Base-by-base conservation (phyloP, 768 basidiomycete species). In the Clathrus columnatus region DNA sequence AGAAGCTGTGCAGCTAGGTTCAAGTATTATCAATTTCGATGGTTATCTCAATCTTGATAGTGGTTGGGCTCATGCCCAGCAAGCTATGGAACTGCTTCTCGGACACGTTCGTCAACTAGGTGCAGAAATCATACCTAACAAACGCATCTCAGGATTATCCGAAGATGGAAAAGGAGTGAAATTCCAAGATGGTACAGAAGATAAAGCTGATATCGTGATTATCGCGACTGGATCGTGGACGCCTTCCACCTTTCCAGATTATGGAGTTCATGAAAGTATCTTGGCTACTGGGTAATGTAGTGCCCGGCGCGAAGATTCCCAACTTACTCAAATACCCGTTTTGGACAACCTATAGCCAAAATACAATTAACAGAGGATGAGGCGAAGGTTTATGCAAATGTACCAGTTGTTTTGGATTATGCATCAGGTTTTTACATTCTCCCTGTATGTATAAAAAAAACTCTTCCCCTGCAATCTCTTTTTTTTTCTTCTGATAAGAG, bases 181-280 rank as follows among this genome's bases (percentile, higher is more conserved):
- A 27, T 83, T 87, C 58, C 67, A 67, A 20, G 80, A 84, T 63
- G 88, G 85, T 7, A 71, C 72, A 2, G 59, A 65, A 10, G 77
- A 81, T 60, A 61, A 69, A 16, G 86, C 83, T 0, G 78, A 83
- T 51, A 60, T 81, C 47, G 76, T 91, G 7, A 72, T 95, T 26
- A 66, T 93, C 29, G 82, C 89, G 7, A 72, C 82, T 14, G 91
- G 92, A 21, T 79, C 85, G 5, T 96, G 94, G 95, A 92, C 91
- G 1, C 81, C 88, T 7, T 84, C 84, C 1, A 67, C 83, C 1
- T 90, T 94, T 64, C 81, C 84, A 7, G 76, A 77, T 36, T 67
- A 83, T 7, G 67, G 71, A 11, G 63, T 87, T 36, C 70, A 75
- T 16, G 65, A 70, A 2, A 71, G 68, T 21, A 84, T 84, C 59